Evolutionary conservation across 441 rosid species (phyloP).

Genomic region (Pelargonium cotyledonis): DNA sequence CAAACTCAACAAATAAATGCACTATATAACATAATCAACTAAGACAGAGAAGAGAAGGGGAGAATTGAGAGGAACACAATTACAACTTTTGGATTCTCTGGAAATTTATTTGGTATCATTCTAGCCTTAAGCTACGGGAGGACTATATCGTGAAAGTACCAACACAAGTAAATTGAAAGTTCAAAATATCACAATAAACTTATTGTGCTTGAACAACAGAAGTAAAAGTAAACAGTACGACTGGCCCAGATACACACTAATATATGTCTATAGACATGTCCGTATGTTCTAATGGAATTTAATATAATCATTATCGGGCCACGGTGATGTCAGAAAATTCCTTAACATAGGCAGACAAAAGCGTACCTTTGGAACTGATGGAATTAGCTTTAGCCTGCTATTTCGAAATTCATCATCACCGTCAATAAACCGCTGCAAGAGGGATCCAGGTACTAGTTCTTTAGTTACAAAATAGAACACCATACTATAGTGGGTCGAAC

Average conservation of each 20-base stretch:
- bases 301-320: too few species aligned
- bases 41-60: not conserved
- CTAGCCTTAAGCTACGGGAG: not conserved
- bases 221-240: not conserved
- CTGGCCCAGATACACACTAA: not conserved
- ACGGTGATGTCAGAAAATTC: not conserved
- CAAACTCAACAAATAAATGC: conserved; percentile 9
- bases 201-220: too few species aligned
- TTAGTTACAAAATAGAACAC: conserved; percentile 85
- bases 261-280: not conserved
- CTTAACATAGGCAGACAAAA: conserved; percentile 16
- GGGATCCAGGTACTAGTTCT: conserved; percentile 75
- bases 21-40: not conserved
- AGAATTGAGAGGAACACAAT: not conserved
- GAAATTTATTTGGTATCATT: not conserved
- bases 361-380: conserved; percentile 86
- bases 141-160: not conserved
- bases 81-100: not conserved
- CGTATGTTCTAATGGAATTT: not conserved
- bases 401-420: conserved; percentile 99
- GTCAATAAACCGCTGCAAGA: conserved; percentile 89
- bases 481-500: conserved; percentile 95
- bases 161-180: not conserved
- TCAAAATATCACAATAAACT: not conserved
- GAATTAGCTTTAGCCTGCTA: conserved; percentile 92